Evolutionary conservation across 768 basidiomycete genomes (phyloP), one percentile per base, ranked within the genome.

Genomic region (Termitomyces sp.): DNA sequence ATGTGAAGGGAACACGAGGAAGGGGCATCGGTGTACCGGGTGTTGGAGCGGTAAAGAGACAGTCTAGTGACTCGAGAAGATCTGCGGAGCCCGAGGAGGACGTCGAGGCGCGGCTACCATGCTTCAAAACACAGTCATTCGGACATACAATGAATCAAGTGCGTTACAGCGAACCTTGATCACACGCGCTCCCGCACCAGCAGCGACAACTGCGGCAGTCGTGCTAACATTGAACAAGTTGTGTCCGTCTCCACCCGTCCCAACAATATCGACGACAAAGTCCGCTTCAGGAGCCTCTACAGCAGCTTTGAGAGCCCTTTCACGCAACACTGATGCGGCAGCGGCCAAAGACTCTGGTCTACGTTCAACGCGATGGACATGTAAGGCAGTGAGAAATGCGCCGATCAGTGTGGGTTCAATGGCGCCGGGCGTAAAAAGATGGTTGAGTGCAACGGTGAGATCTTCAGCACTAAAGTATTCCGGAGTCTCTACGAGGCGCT

Each of bases 181-280:
- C 2, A 98, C 94, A 37, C 94, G 81, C 0, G 91, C 91, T 5
- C 96, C 96, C 3, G 95, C 91, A 12, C 95, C 96, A 20, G 95
- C 94, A 37, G 95, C 96, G 22, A 98, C 91, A 59, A 99, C 82
- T 0, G 84, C 95, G 3, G 96, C 95, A 1, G 93, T 88, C 1
- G 96, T 97, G 69, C 93, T 95, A 44, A 98, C 95, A 69, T 98
- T 98, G 82, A 95, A 98, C 0, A 95, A 88, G 68, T 98, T 91
- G 73, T 95, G 86, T 0, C 95, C 95, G 72, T 98, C 96, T 9
- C 96, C 96, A 9, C 96, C 94, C 0, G 93, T 95, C 2, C 94
- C 94, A 20, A 96, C 94, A 55, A 96, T 92, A 55, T 76, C 74
- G 14, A 76, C 88, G 12, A 91, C 82, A 55, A 91, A 93, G 70